Evolutionary conservation across 768 basidiomycete genomes (phyloP).

Genomic region (Xerocomellus dryophilus): DNA sequence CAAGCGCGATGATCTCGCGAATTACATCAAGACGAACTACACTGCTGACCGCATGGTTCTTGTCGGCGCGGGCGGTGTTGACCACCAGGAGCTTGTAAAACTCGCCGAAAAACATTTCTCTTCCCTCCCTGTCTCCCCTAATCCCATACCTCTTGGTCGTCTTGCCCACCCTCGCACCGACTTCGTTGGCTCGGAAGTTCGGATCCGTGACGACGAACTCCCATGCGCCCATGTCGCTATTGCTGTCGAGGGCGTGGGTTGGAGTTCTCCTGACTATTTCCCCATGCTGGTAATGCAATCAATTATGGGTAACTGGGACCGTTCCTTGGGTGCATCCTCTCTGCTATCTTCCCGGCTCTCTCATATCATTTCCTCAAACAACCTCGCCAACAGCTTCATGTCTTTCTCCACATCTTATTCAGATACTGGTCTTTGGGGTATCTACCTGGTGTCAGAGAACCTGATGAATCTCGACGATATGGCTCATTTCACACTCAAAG

Average conservation of each 20-base stretch:
- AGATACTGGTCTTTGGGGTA: constrained; percentile 98
- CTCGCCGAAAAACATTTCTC: constrained; percentile 95
- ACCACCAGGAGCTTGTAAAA: constrained; percentile 88
- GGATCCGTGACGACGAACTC: constrained; percentile 88
- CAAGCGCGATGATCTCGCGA: constrained; percentile 80
- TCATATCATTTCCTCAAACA: constrained; percentile 86
- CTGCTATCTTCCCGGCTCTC: constrained; percentile 89
- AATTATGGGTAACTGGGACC: constrained; percentile 99
- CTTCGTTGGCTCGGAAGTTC: constrained; percentile 94
- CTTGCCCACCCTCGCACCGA: constrained; percentile 69
- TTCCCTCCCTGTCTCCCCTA: constrained; percentile 78
- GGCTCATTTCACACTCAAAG: constrained; percentile 88
- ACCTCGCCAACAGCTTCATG: constrained; percentile 99
- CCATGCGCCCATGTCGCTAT: constrained; percentile 91
- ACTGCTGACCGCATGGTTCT: constrained; percentile 99
- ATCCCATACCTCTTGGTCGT: constrained; percentile 86
- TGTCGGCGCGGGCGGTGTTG: constrained; percentile 93
- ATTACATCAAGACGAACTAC: constrained; percentile 97
- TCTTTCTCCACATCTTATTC: constrained; percentile 98
- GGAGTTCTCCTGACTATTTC: constrained; percentile 98
- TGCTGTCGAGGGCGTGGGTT: constrained; percentile 96
- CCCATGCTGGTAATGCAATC: constrained; percentile 98
- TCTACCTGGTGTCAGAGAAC: constrained; percentile 96
- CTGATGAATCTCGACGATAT: constrained; percentile 90
- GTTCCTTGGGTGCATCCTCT: constrained; percentile 86